A percentile compares a stretch with the other conserved stretches of the same genome.
These are phyloP conservation scores for Martiniozyma asiatica DNA, from an alignment of 1,139 yeast genomes.

Conservation along the genomic window DNA sequence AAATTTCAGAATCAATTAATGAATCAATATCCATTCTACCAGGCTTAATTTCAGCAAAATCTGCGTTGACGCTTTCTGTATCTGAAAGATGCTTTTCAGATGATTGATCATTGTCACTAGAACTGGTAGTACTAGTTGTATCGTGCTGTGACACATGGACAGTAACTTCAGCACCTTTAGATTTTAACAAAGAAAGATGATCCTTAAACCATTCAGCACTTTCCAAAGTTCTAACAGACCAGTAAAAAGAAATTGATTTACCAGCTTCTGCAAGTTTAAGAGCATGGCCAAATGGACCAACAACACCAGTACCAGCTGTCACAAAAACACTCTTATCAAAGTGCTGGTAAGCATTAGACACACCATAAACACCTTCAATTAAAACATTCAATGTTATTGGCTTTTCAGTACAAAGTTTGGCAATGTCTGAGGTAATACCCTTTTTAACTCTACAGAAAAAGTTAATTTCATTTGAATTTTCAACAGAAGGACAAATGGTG, in stretches of 20 bases:
- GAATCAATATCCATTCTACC: conserved; percentile 34
- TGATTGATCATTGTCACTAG: conserved; percentile 3
- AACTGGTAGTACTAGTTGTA: not conserved
- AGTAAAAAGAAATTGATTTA: conserved; percentile 30
- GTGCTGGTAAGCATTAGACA: conserved; percentile 37
- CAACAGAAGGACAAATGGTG: conserved; percentile 21
- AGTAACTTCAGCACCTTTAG: conserved; percentile 26
- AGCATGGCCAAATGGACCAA: conserved; percentile 31
- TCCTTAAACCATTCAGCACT: conserved; percentile 41
- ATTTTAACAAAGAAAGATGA: conserved; percentile 28
- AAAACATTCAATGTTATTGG: conserved; percentile 31
- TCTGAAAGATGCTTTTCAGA: conserved; percentile 4
- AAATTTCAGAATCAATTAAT: conserved; percentile 28
- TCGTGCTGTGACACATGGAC: conserved; percentile 27
- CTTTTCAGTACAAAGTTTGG: conserved; percentile 4
- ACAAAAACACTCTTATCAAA: conserved; percentile 47
- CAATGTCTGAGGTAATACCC: conserved; percentile 27
- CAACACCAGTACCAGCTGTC: conserved; percentile 71
- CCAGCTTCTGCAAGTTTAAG: conserved; percentile 14
- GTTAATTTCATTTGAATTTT: conserved; percentile 16
- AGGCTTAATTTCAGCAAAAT: conserved; percentile 30
- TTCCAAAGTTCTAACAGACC: conserved; percentile 37
- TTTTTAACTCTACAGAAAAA: conserved; percentile 30
- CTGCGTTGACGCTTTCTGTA: conserved; percentile 6
- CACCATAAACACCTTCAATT: conserved; percentile 31